Base-by-base conservation (phyloP, 768 basidiomycete species). In the Mycena kentingensis region DNA sequence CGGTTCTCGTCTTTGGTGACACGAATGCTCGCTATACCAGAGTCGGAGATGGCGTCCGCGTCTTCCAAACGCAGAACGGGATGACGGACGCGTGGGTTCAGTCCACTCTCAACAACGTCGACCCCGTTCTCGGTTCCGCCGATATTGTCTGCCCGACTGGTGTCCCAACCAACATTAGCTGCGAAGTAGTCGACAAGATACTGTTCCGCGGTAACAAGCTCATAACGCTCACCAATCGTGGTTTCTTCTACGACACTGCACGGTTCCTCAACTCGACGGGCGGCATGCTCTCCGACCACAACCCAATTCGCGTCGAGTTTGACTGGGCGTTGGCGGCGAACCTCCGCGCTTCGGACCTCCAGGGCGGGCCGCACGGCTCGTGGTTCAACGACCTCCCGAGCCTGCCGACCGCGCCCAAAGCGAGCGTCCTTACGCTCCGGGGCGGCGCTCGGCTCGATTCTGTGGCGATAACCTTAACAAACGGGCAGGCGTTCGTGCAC, bases 101-200 rank as follows among this genome's bases (percentile, higher is more conserved):
- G 28, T 63, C 62, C 46, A 51, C 63, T 8, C 52, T 64, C 11
- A 55, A 52, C 7, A 70, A 70, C 7, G 57, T 61, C 0, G 53
- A 54, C 39, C 73, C 73, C 19, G 63, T 58, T 3, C 54, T 56
- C 10, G 68, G 67, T 25, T 49, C 65, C 4, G 54, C 37, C 27
- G 63, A 63, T 18, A 56, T 71, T 2, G 62, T 69, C 4, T 73
- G 72, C 60, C 51, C 56, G 11, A 63, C 65, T 57, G 67, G 70
- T 13, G 70, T 73, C 54, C 51, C 70, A 0, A 21, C 64, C 10
- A 68, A 68, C 34, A 70, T 65, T 3, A 61, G 62, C 2, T 74
- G 73, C 48, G 72, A 74, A 53, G 66, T 66, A n/a, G 70, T 74
- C 19, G 73, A 74, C 60, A 74, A 73, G 64, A 63, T 69, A n/a